These are phyloP conservation scores for Sporothrix globosa DNA, from an alignment of 2,329 filamentous ascomycete genomes.

Conservation along the genomic window DNA sequence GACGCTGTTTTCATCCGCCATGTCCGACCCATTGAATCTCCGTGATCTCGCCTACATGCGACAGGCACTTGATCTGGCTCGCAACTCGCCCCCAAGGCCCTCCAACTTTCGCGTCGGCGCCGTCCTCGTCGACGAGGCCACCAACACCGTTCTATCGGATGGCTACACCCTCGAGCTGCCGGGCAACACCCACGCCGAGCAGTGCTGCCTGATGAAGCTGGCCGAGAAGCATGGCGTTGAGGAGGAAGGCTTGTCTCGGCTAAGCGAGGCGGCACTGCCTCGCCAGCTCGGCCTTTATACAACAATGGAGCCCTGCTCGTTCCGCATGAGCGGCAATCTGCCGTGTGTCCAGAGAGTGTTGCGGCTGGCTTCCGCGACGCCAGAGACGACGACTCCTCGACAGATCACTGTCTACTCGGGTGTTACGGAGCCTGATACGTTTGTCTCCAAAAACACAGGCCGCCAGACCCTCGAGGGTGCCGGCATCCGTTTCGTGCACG, in stretches of 20 bases:
- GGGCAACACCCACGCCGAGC: conserved; percentile 95
- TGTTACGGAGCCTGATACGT: conserved; percentile 85
- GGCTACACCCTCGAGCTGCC: conserved; percentile 86
- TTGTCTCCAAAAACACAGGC: conserved; percentile 81
- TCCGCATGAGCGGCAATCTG: conserved; percentile 72
- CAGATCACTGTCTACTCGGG: conserved; percentile 75
- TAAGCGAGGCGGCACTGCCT: conserved; percentile 47
- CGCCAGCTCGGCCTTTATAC: conserved; percentile 73
- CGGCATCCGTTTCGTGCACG: conserved; percentile 73
- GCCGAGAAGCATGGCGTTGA: conserved; percentile 51
- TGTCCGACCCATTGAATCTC: conserved; percentile 37
- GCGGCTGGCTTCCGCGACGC: conserved; percentile 49
- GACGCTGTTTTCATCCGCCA: background rate
- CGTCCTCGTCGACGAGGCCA: conserved; percentile 70
- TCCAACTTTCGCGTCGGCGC: conserved; percentile 95
- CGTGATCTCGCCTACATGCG: conserved; percentile 62
- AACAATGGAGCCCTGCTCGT: conserved; percentile 84
- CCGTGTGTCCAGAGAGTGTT: conserved; percentile 82
- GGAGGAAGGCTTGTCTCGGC: conserved; percentile 58
- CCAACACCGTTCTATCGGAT: conserved; percentile 31
- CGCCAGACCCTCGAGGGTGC: conserved; percentile 68
- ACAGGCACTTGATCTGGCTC: conserved; percentile 74
- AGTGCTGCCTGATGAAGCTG: conserved; percentile 83
- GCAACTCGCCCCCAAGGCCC: conserved; percentile 78
- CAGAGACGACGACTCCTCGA: background rate